phyloP scores from a whole-genome alignment of 805 yeast genomes.

The Kodamaea jinghongensis region DNA sequence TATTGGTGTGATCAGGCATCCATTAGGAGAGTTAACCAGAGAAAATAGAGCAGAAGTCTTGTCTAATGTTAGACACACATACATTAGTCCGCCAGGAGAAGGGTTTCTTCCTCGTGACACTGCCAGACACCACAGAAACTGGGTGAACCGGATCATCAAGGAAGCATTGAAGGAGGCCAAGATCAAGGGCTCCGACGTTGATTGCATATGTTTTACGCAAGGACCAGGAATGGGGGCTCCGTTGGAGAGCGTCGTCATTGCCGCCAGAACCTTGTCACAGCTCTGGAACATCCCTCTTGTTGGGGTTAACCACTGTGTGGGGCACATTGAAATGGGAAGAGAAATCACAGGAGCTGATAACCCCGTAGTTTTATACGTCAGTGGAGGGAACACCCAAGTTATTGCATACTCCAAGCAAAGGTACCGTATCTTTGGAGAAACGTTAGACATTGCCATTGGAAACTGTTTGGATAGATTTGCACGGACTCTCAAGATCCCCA shows the following conservation, averaged over 20 bases:
- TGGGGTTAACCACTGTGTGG: slow-evolving; percentile 96
- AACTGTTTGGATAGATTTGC: slow-evolving; percentile 97
- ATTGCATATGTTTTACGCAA: slow-evolving; percentile 89
- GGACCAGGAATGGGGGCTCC: slow-evolving; percentile 99
- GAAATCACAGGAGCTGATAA: slow-evolving; percentile 97
- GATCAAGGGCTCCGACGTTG: slow-evolving; percentile 51
- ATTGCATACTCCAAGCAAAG: slow-evolving; percentile 93
- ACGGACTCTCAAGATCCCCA: slow-evolving; percentile 80
- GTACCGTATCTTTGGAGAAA: slow-evolving; percentile 98
- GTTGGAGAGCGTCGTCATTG: slow-evolving; percentile 84
- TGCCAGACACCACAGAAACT: slow-evolving; percentile 92
- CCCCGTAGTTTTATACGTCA: slow-evolving; percentile 94
- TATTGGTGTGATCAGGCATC: slow-evolving; percentile 84
- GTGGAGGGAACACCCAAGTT: slow-evolving; percentile 98
- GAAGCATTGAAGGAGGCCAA: slow-evolving; percentile 62
- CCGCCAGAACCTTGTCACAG: slow-evolving; percentile 81
- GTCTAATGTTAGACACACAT: slow-evolving; percentile 92
- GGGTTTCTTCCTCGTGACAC: slow-evolving; percentile 96
- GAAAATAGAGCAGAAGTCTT: slow-evolving; percentile 70
- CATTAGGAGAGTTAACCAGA: slow-evolving; percentile 52
- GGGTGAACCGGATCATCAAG: slow-evolving; percentile 81
- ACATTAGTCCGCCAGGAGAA: slow-evolving; percentile 95
- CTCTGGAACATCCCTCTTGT: slow-evolving; percentile 82
- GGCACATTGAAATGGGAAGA: slow-evolving; percentile 98
- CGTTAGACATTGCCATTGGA: slow-evolving; percentile 96